phyloP scores from a whole-genome alignment of 257 asterid genomes.

The Thymus quinquecostatus region DNA sequence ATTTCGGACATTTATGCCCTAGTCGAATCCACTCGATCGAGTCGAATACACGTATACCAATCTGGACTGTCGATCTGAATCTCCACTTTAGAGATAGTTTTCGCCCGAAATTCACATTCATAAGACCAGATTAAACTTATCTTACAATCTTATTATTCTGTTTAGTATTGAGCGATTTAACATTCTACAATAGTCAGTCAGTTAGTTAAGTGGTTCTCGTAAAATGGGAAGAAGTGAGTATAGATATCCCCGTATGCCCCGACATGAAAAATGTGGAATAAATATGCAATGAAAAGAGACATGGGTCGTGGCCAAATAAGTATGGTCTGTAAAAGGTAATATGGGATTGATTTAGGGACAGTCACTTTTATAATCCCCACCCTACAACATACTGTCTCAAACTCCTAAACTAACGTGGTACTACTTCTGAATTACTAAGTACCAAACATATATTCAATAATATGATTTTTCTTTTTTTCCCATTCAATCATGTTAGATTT shows the following conservation, averaged over 20 bases:
- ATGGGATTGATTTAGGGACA: constrained; percentile 24
- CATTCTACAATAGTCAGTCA: too few species aligned
- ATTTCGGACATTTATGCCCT: constrained; percentile 43
- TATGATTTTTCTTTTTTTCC: background rate
- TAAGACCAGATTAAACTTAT: too few species aligned
- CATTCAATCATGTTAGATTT: constrained; percentile 4
- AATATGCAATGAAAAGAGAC: constrained; percentile 10
- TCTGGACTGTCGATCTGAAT: too few species aligned
- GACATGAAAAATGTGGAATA: constrained; percentile 36
- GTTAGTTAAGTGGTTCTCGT: too few species aligned
- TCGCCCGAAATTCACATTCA: too few species aligned
- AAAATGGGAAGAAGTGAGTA: too few species aligned
- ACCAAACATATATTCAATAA: constrained; percentile 2
- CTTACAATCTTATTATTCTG: too few species aligned
- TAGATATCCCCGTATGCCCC: constrained; percentile 35
- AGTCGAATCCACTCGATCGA: background rate
- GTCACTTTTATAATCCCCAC: constrained; percentile 26
- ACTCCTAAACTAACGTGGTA: constrained; percentile 15
- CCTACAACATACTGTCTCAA: background rate
- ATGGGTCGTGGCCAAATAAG: constrained; percentile 34
- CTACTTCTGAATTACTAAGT: background rate
- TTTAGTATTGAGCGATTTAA: too few species aligned
- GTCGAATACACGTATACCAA: background rate
- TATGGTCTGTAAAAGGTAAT: constrained; percentile 33
- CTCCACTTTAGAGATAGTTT: too few species aligned